phyloP scores from a whole-genome alignment of 1,139 yeast species.

The Candida sanyaensis region DNA sequence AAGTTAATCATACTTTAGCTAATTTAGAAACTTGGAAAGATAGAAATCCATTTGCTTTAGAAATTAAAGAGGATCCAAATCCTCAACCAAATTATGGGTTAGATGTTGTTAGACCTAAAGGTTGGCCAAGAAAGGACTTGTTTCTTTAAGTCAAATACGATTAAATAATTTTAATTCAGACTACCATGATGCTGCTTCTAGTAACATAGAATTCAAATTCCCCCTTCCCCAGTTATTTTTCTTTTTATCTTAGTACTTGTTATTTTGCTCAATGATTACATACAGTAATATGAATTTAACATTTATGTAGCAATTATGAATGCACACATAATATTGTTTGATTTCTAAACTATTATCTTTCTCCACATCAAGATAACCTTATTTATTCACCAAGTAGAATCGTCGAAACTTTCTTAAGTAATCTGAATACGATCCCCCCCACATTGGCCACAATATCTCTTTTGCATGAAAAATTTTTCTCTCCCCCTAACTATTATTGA shows the following conservation, averaged over 20 bases:
- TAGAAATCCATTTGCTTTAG: slow-evolving; percentile 69
- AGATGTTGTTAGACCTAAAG: slow-evolving; percentile 46
- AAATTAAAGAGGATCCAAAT: slow-evolving; percentile 32
- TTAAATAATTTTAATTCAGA: too few species aligned
- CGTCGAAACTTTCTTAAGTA: too few species aligned
- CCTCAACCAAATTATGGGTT: slow-evolving; percentile 63
- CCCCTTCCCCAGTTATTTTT: background rate
- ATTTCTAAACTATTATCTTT: too few species aligned
- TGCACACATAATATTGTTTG: background rate
- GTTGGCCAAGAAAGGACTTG: slow-evolving; percentile 67
- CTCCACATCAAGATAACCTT: too few species aligned
- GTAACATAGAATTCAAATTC: background rate
- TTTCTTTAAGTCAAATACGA: slow-evolving; percentile 7
- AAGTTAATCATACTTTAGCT: slow-evolving; percentile 76
- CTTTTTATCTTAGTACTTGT: background rate
- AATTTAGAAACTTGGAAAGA: slow-evolving; percentile 56
- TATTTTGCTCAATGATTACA: too few species aligned
- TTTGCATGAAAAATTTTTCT: too few species aligned
- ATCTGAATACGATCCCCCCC: too few species aligned
- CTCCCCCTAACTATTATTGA: too few species aligned
- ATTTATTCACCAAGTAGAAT: too few species aligned
- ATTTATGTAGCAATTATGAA: background rate
- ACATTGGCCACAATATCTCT: too few species aligned
- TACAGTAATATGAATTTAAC: too few species aligned
- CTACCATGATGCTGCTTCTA: too few species aligned